Conservation (phyloP, 495 filamentous ascomycete species). For the Xeromyces bisporus region DNA sequence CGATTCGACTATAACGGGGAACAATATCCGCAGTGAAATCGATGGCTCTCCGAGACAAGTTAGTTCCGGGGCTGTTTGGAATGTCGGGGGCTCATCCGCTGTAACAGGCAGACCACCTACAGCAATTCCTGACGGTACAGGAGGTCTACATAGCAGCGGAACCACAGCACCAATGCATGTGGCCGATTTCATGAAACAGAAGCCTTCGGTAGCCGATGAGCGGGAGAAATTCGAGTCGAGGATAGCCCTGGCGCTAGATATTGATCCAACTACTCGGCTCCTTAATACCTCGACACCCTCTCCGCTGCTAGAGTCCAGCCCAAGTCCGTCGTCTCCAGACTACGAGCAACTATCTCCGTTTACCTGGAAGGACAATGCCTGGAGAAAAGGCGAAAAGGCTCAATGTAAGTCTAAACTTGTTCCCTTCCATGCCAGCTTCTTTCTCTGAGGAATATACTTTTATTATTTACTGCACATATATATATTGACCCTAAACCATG, state of each 20-base stretch:
- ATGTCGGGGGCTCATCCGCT: conserved; percentile 50
- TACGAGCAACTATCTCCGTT: conserved; percentile 20
- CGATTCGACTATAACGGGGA: conserved; percentile 7
- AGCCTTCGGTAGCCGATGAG: conserved; percentile 36
- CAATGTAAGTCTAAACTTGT: conserved; percentile 30
- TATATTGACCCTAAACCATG: too few relatives aligned
- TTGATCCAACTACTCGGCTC: conserved; percentile 49
- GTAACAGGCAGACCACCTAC: conserved; percentile 23
- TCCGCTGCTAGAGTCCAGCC: conserved; percentile 5
- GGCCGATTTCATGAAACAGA: conserved; percentile 44
- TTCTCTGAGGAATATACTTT: too few relatives aligned
- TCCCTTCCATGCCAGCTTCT: too few relatives aligned
- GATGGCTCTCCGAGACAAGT: conserved; percentile 20
- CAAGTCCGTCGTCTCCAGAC: conserved; percentile 14
- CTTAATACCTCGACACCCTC: conserved; percentile 25
- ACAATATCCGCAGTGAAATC: conserved; percentile 1
- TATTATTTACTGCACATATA: too few relatives aligned
- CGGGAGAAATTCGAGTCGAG: conserved; percentile 54
- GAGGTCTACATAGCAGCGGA: conserved; percentile 45
- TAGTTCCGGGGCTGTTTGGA: conserved; percentile 64
- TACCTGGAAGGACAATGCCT: conserved; percentile 42
- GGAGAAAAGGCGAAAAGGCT: conserved; percentile 32
- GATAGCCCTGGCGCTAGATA: conserved; percentile 65
- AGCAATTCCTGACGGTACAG: conserved; percentile 42
- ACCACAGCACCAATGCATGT: conserved; percentile 61